phyloP scores from a whole-genome alignment of 106 monocot species.

The Dactylorhiza incarnata region DNA sequence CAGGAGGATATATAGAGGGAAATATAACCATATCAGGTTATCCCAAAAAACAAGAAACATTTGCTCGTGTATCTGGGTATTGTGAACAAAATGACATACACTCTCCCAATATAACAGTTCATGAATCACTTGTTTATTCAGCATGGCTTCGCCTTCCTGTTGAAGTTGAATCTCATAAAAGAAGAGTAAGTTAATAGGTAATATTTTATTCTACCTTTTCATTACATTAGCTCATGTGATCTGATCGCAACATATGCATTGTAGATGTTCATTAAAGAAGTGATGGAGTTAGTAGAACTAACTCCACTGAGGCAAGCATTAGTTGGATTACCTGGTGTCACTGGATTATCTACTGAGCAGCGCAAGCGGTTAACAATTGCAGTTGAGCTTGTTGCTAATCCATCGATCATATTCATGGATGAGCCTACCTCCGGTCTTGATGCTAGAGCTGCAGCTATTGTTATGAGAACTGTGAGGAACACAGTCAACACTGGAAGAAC shows the following conservation, averaged over 20 bases:
- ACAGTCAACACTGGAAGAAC: constrained; percentile 30
- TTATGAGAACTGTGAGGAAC: constrained; percentile 30
- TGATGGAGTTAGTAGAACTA: constrained; percentile 29
- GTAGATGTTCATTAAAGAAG: constrained; percentile 27
- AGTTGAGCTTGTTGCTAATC: constrained; percentile 35
- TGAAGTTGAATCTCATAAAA: neutral
- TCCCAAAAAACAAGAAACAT: constrained; percentile 35
- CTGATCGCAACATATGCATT: neutral
- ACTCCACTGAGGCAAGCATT: constrained; percentile 14
- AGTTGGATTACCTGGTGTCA: constrained; percentile 28
- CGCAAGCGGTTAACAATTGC: constrained; percentile 33
- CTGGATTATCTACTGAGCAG: constrained; percentile 25
- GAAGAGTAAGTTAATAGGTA: constrained; percentile 7
- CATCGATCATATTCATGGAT: constrained; percentile 39
- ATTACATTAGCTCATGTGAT: neutral
- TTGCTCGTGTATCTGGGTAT: constrained; percentile 33
- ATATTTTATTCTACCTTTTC: neutral
- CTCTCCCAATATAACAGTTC: constrained; percentile 31
- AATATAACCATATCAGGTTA: constrained; percentile 24
- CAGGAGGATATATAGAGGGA: constrained; percentile 33
- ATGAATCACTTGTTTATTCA: constrained; percentile 32
- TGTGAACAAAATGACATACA: constrained; percentile 37
- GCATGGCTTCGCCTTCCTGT: constrained; percentile 26
- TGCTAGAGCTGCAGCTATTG: constrained; percentile 30
- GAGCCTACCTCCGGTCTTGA: constrained; percentile 34